Conservation (phyloP, 2,329 filamentous ascomycete genomes). For the Clonostachys rhizophaga region DNA sequence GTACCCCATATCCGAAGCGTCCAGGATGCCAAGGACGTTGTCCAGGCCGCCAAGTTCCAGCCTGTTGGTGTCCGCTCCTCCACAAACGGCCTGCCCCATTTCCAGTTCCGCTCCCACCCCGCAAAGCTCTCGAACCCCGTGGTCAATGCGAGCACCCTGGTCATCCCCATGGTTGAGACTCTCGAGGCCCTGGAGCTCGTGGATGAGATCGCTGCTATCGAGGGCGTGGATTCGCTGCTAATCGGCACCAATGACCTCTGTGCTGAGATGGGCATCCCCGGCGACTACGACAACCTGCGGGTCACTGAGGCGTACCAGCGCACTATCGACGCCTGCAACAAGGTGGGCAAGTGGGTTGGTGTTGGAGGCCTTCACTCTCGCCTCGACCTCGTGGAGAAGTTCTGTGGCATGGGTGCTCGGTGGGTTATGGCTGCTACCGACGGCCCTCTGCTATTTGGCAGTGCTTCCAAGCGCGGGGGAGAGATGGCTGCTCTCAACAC, state of each 20-base stretch:
- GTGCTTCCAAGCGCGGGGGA: conserved; percentile 12
- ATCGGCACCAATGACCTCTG: conserved; percentile 22
- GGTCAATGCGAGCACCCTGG: conserved; percentile 9
- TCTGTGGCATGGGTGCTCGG: conserved; percentile 17
- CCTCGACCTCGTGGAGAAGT: conserved; percentile 32
- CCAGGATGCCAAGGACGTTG: conserved; percentile 11
- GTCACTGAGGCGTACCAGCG: conserved; percentile 15
- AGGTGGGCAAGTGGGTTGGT: conserved; percentile 29
- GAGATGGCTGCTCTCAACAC: conserved; percentile 15
- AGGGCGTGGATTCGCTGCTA: conserved; percentile 20
- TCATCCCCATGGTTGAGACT: conserved; percentile 19
- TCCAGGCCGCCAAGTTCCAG: conserved; percentile 15
- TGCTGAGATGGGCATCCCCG: conserved; percentile 14
- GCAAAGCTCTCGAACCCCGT: conserved; percentile 10
- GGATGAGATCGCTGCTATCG: conserved; percentile 20
- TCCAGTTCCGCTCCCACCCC: conserved; percentile 7
- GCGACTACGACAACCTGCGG: conserved; percentile 8
- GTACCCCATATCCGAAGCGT: conserved; percentile 7
- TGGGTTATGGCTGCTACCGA: conserved; percentile 21
- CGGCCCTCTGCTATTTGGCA: conserved; percentile 14
- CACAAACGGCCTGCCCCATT: conserved; percentile 11
- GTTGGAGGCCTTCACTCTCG: conserved; percentile 31
- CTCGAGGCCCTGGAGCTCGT: conserved; percentile 12
- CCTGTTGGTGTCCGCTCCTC: conserved; percentile 13
- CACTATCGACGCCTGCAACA: conserved; percentile 27